Base-by-base conservation (phyloP, 805 yeast genomes). In the Candida pseudofarinosa region DNA sequence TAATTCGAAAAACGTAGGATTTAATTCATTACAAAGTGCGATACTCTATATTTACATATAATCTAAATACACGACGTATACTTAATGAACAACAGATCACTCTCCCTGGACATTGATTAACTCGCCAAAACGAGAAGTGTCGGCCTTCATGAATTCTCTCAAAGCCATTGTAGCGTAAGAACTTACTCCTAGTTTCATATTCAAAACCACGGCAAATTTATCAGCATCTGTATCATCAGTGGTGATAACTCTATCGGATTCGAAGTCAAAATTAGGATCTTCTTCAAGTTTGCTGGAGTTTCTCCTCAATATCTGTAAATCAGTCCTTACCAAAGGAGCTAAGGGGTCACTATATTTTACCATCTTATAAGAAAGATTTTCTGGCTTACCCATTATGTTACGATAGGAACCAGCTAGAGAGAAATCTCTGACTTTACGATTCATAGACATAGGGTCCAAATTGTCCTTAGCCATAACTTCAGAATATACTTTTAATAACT, bases 121-220 rank as follows among this genome's bases (percentile, higher is more conserved):
- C 7, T 40, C 49, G 40, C 65, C 50, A 34, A 60, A 53, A 38
- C 69, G 52, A 19, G 81, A 72, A 2, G 90, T 83, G 50, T 84
- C 91, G 26, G 79, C 76, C 59, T 81, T 85, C 86, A 90, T 81
- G 39, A 88, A 78, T 61, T 93, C 98, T 58, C 99, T 78, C 39
- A 93, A 65, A 1, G 96, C 96, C 99, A 93, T 95, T 0, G 99
- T 93, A 1, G 99, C 99, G 62, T 93, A 93, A 4, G 95, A 83
- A 30, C 97, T 85, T 2, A 86, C 81, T 3, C 89, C 91, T 45
- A 93, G 71, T 55, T 81, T 84, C 74, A 93, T 73, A 51, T 77
- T 81, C 45, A 95, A 60, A 4, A 93, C 73, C 12, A 90, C 79
- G 0, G 96, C 97, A 0, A 73, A 68, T 44, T 76, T 79, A 14